These are phyloP conservation scores for Euphorbia schlechtendalii DNA, from an alignment of 441 rosid genomes.

Conservation along the genomic window DNA sequence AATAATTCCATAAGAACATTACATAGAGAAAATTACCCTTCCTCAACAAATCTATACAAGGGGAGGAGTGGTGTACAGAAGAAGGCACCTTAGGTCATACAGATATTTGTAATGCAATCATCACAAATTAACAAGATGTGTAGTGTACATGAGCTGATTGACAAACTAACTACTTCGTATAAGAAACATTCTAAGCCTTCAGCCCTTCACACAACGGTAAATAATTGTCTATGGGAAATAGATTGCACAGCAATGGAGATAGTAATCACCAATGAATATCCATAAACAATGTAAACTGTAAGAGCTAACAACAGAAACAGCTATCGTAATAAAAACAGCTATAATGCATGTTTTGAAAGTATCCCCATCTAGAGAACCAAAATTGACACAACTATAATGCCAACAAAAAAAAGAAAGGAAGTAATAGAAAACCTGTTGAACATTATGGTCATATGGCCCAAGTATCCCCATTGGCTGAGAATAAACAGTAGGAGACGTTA, in stretches of 20 bases:
- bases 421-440: slow-evolving; percentile 52
- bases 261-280: not conserved
- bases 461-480: slow-evolving; percentile 71
- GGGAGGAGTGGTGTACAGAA: too few species aligned
- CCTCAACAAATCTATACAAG: too few species aligned
- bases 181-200: slow-evolving; percentile 2
- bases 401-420: not conserved
- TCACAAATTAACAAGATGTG: too few species aligned
- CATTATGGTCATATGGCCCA: slow-evolving; percentile 60
- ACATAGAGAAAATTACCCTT: too few species aligned
- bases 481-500: slow-evolving; percentile 42
- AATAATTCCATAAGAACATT: too few species aligned
- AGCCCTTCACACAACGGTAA: not conserved
- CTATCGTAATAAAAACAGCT: not conserved
- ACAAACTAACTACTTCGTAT: not conserved
- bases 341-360: not conserved
- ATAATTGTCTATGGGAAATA: not conserved
- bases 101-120: too few species aligned
- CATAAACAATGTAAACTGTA: not conserved
- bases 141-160: not conserved
- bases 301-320: not conserved
- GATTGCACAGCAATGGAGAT: not conserved
- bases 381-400: not conserved
- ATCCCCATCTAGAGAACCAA: not conserved
- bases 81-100: too few species aligned